phyloP scores from a whole-genome alignment of 257 asterid genomes.

The Cruciata laevipes region DNA sequence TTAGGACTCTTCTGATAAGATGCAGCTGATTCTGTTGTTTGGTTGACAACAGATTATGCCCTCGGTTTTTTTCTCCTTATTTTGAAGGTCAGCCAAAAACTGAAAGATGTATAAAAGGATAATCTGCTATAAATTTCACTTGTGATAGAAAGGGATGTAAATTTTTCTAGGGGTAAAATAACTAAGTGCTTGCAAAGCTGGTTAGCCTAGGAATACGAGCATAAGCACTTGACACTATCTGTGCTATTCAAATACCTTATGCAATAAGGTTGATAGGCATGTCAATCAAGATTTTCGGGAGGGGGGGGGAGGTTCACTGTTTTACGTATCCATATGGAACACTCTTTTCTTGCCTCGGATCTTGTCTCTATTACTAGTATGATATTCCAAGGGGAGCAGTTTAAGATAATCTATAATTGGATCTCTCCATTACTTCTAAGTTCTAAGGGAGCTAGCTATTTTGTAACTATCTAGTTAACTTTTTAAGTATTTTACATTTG shows the following conservation, averaged over 20 bases:
- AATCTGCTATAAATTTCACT: background rate
- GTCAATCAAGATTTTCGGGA: no score
- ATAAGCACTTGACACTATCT: background rate
- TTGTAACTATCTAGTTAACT: no score
- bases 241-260: background rate
- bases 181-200: background rate
- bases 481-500: background rate
- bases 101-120: background rate
- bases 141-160: background rate
- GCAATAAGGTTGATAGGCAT: background rate
- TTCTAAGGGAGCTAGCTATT: no score
- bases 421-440: no score
- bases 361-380: background rate
- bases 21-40: conserved; percentile 3
- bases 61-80: background rate
- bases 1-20: conserved; percentile 1
- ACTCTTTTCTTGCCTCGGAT: no score
- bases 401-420: no score
- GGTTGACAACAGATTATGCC: background rate
- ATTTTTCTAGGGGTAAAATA: background rate
- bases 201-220: background rate
- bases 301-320: no score
- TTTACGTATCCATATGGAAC: no score
- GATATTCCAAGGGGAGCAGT: no score
- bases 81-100: background rate